Evolutionary conservation across 108 stramenopile species (phyloP), one percentile per base, ranked within the genome.

Genomic region (Cyclotella baltica): DNA sequence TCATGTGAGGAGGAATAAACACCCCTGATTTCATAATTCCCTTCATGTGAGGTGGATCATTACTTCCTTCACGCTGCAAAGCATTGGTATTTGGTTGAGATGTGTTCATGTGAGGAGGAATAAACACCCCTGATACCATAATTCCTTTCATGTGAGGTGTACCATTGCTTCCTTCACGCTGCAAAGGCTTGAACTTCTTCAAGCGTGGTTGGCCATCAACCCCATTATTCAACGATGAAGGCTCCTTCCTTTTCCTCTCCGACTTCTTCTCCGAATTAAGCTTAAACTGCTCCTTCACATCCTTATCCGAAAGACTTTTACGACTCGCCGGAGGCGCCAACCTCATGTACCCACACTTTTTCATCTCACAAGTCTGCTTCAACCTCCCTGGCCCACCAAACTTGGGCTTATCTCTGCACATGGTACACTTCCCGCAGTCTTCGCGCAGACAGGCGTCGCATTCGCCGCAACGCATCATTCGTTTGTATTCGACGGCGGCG

Each of bases 391-490:
- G 67, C 1, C 83, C 83, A 10, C 83, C 83, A 66, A 80, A 84
- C 35, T 76, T 76, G 5, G 67, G 73, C 47, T 80, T 84, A 55
- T 84, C 77, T 1, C 62, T 1, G 34, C 83, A 84, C 27, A 25
- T 3, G 2, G 19, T 28, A 48, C 83, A 84, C 28, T 76, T 80
- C 48, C 83, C 83, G 65, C 83, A 84, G n/a, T 72, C 71, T 1
- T 80, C 72, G 31, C 69, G 37, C 28, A 47, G 19, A 37, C 83
- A 84, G 18, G 78, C 74, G 9, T 64, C 33, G 50, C 83, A 84
- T 33, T 84, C 79, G 18, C 83, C 83, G 22, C 83, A 84, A 22
- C 56, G 65, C 35, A 80, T 65, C 68, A 56, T 84, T 19, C 75
- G 37, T 35, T 55, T 84, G 62, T 76, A 76, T 53, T 75, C 67